These are phyloP conservation scores for Starmera quercuum DNA, from an alignment of 805 yeast genomes.

Conservation along the genomic window DNA sequence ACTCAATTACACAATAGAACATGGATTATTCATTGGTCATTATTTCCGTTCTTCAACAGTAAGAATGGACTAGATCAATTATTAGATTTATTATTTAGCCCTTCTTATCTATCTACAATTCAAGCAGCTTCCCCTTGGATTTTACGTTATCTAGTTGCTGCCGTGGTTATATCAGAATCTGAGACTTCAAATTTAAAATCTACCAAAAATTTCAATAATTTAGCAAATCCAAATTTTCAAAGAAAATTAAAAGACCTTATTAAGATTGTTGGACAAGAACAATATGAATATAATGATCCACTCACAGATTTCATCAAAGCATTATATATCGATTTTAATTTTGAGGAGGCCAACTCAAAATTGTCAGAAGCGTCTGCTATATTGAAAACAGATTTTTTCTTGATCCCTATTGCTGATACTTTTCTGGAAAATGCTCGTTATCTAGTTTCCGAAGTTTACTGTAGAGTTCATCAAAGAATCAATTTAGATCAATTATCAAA, in stretches of 20 bases:
- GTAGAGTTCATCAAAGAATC: slow-evolving; percentile 44
- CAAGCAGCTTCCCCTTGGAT: slow-evolving; percentile 72
- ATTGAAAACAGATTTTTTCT: slow-evolving; percentile 50
- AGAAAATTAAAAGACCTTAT: slow-evolving; percentile 52
- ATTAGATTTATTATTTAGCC: slow-evolving; percentile 49
- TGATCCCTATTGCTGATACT: slow-evolving; percentile 30
- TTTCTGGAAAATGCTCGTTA: slow-evolving; percentile 42
- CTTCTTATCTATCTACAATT: slow-evolving; percentile 56
- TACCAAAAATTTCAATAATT: slow-evolving; percentile 10
- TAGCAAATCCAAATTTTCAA: slow-evolving; percentile 30
- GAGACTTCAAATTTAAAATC: slow-evolving; percentile 22
- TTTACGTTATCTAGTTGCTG: slow-evolving; percentile 54
- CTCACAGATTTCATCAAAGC: slow-evolving; percentile 49
- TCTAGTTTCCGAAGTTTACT: slow-evolving; percentile 44
- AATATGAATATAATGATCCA: slow-evolving; percentile 60
- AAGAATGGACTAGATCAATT: slow-evolving; percentile 46
- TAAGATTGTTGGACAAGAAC: slow-evolving; percentile 51
- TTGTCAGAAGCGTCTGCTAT: slow-evolving; percentile 40
- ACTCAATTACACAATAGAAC: slow-evolving; percentile 55
- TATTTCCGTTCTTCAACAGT: slow-evolving; percentile 52
- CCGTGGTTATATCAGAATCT: slow-evolving; percentile 37
- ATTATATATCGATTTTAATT: slow-evolving; percentile 51
- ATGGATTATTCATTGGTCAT: slow-evolving; percentile 65
- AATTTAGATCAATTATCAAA: slow-evolving; percentile 38
- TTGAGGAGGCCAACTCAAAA: slow-evolving; percentile 42